Conservation (phyloP, 192 early-diverging fungal species). For the Dimargaris cristalligena region DNA sequence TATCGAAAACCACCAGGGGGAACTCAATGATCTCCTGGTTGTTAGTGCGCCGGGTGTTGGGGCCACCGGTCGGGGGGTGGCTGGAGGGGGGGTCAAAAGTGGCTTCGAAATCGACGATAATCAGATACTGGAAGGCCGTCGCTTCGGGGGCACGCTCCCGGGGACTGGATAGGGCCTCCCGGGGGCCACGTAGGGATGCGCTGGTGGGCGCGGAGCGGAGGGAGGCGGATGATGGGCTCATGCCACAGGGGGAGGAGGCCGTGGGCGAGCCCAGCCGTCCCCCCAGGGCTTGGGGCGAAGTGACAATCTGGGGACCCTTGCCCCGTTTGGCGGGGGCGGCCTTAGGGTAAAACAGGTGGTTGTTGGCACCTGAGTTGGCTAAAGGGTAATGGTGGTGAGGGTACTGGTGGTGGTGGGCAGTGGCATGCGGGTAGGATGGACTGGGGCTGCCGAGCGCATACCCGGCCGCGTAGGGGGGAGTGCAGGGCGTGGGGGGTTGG, state of each 20-base stretch:
- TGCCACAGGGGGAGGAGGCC: too few species aligned
- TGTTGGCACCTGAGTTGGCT: too few species aligned
- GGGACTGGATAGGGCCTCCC: neutral
- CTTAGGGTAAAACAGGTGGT: too few species aligned
- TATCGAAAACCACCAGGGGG: constrained; percentile 22
- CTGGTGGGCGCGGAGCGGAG: neutral
- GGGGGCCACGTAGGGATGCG: neutral
- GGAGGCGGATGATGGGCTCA: neutral
- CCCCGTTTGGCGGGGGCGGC: too few species aligned
- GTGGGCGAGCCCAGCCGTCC: too few species aligned
- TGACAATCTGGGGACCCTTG: too few species aligned
- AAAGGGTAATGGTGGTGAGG: too few species aligned
- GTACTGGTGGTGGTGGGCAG: too few species aligned
- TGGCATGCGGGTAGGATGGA: neutral
- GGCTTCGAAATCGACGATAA: constrained; percentile 29
- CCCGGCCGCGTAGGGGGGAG: neutral
- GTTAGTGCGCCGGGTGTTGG: neutral
- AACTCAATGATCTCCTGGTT: constrained; percentile 31
- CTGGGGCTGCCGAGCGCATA: neutral
- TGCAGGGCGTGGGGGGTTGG: neutral
- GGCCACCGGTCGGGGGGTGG: neutral
- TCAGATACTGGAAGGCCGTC: constrained; percentile 15
- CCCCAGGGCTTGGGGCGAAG: too few species aligned
- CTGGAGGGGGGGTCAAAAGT: constrained; percentile 12
- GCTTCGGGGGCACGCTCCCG: neutral